These are phyloP conservation scores for Quercus lobata DNA, from an alignment of 331 rosid genomes.

Conservation along the genomic window DNA sequence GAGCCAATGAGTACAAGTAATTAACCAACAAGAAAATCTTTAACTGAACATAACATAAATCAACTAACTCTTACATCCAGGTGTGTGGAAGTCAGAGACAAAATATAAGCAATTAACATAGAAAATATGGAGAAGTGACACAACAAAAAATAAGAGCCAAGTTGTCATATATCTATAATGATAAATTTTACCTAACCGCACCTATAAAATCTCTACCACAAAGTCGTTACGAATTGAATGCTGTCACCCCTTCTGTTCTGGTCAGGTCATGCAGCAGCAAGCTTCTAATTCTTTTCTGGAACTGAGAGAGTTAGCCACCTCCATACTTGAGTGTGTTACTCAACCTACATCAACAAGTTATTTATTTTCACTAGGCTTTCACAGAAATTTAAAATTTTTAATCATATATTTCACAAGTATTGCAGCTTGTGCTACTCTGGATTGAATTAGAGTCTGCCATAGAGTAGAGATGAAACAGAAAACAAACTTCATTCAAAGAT, in stretches of 20 bases:
- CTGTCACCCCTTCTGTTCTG: constrained; percentile 12
- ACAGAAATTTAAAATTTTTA: background rate
- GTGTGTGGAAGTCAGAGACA: background rate
- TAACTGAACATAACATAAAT: too few relatives aligned
- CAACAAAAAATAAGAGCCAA: constrained; percentile 1
- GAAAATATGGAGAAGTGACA: background rate
- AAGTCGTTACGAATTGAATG: constrained; percentile 26
- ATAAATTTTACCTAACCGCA: constrained; percentile 27
- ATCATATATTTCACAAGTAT: background rate
- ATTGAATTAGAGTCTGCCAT: background rate
- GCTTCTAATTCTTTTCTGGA: constrained; percentile 23
- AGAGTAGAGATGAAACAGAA: background rate
- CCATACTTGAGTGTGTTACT: constrained; percentile 92
- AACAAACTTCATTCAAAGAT: background rate
- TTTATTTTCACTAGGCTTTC: constrained; percentile 15
- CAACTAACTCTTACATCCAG: too few relatives aligned
- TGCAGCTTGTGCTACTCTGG: background rate
- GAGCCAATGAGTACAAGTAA: too few relatives aligned
- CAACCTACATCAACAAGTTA: constrained; percentile 57
- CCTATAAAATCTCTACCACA: constrained; percentile 22
- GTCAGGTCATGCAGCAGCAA: constrained; percentile 3
- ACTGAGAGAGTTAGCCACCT: constrained; percentile 55
- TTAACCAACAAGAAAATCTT: too few relatives aligned
- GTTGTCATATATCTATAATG: constrained; percentile 27
- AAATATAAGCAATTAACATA: background rate